These are phyloP conservation scores for Sphagnum fallax DNA, from an alignment of 228 moss, liverwort and hornwort genomes.

Conservation along the genomic window DNA sequence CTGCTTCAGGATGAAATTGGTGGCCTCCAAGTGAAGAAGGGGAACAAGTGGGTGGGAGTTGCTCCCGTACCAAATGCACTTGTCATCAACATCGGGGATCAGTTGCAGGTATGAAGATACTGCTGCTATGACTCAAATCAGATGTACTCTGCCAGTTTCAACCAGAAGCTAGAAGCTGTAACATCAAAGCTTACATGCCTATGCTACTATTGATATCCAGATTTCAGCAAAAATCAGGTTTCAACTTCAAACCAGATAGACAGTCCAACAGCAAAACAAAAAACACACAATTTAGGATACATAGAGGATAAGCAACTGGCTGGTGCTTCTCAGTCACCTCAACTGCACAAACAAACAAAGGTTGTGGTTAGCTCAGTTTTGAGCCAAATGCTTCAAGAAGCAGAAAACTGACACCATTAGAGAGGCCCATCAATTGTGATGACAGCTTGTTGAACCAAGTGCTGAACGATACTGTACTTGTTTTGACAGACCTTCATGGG, in stretches of 20 bases:
- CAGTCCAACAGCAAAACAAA: not conserved
- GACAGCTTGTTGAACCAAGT: too few relatives aligned
- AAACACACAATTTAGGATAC: too few relatives aligned
- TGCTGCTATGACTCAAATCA: too few relatives aligned
- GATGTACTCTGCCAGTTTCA: too few relatives aligned
- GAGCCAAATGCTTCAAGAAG: not conserved
- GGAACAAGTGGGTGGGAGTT: slow-evolving; percentile 21
- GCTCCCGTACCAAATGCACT: slow-evolving; percentile 25
- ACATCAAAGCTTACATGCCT: not conserved
- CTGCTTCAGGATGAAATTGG: slow-evolving; percentile 44
- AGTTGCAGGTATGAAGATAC: slow-evolving; percentile 10
- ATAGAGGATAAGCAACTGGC: too few relatives aligned
- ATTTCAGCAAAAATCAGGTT: not conserved
- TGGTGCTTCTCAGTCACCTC: too few relatives aligned
- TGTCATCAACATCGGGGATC: slow-evolving; percentile 32
- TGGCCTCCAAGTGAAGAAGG: slow-evolving; percentile 53
- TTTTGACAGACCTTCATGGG: too few relatives aligned
- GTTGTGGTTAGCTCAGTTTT: not conserved
- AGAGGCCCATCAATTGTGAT: too few relatives aligned
- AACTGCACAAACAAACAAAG: not conserved
- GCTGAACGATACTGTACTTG: too few relatives aligned
- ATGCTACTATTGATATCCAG: not conserved
- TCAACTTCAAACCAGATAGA: not conserved
- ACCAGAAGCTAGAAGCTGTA: too few relatives aligned
- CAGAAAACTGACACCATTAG: too few relatives aligned